These are phyloP conservation scores for Nakazawaea wickerhamii DNA, from an alignment of 805 yeast genomes.

Conservation along the genomic window DNA sequence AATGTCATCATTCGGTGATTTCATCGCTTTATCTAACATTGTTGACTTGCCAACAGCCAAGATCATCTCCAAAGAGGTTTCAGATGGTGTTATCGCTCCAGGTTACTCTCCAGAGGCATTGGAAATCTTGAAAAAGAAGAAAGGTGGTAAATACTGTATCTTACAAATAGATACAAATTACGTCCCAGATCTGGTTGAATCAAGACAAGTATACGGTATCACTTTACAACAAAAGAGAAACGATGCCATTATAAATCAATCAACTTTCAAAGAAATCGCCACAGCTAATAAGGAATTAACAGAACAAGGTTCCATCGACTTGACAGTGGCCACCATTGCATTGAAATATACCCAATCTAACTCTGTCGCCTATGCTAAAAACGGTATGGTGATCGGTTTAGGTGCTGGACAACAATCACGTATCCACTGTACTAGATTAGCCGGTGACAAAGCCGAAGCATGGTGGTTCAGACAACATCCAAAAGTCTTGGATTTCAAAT, in stretches of 20 bases:
- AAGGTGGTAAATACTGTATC: constrained; percentile 95
- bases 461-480: constrained; percentile 99
- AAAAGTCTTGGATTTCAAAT: constrained; percentile 81
- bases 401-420: constrained; percentile 99
- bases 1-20: constrained; percentile 99
- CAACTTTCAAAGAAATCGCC: constrained; percentile 87
- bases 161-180: constrained; percentile 94
- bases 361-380: constrained; percentile 97
- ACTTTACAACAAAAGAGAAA: constrained; percentile 95
- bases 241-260: constrained; percentile 90
- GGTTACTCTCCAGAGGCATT: constrained; percentile 92
- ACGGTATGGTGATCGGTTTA: constrained; percentile 98
- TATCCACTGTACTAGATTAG: constrained; percentile 98
- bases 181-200: constrained; percentile 74
- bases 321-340: constrained; percentile 96
- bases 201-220: constrained; percentile 95
- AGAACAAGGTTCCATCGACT: constrained; percentile 88
- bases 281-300: constrained; percentile 82
- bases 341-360: constrained; percentile 97
- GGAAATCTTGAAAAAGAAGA: constrained; percentile 82
- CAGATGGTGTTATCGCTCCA: constrained; percentile 99
- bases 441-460: constrained; percentile 99
- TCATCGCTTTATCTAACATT: constrained; percentile 93
- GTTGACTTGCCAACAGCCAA: constrained; percentile 96
- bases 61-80: constrained; percentile 94